These are phyloP conservation scores for Fusarium sp. DNA, from an alignment of 2,329 filamentous ascomycete species.

Conservation along the genomic window DNA sequence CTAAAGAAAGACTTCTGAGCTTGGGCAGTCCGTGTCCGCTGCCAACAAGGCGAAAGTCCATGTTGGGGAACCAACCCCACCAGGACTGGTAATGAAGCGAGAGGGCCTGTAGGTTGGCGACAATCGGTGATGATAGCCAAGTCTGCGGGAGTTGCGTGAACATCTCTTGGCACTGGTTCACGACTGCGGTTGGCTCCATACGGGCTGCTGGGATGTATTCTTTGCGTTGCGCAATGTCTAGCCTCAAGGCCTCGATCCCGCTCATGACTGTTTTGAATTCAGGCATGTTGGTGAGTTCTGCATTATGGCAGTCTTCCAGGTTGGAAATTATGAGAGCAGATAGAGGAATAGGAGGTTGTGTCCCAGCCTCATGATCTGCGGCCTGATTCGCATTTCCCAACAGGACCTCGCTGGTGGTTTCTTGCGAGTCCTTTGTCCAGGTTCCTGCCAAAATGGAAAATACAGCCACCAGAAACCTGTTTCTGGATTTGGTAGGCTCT, in stretches of 20 bases:
- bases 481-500: neutral
- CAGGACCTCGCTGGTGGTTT: neutral
- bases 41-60: neutral
- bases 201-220: too few species aligned
- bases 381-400: accelerated
- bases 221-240: neutral
- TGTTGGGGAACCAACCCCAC: neutral
- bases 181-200: neutral
- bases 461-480: neutral
- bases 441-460: neutral
- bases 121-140: neutral
- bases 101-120: neutral
- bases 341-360: neutral
- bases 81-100: neutral
- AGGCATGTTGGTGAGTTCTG: neutral
- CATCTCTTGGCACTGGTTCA: neutral
- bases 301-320: neutral
- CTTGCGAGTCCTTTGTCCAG: neutral
- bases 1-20: neutral
- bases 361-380: accelerated
- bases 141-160: neutral
- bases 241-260: neutral
- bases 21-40: neutral
- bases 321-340: neutral
- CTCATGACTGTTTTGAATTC: neutral